These are phyloP conservation scores for Coniochaeta sp. DNA, from an alignment of 2,329 filamentous ascomycete species.

Conservation along the genomic window DNA sequence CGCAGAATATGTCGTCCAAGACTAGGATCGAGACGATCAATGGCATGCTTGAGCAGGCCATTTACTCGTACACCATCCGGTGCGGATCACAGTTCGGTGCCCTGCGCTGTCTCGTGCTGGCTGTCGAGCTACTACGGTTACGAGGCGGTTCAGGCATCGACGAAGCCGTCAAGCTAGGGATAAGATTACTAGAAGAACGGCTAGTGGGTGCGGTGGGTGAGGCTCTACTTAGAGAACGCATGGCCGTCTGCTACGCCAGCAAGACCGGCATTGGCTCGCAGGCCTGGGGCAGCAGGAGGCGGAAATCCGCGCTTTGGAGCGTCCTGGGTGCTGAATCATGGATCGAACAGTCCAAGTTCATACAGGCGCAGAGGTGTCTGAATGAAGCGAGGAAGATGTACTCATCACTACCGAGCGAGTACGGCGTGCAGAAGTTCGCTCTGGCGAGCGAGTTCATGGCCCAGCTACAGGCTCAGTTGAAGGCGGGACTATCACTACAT, in stretches of 20 bases:
- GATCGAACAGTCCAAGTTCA: constrained; percentile 68
- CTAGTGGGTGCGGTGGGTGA: constrained; percentile 71
- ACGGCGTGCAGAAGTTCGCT: constrained; percentile 44
- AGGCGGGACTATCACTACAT: constrained; percentile 34
- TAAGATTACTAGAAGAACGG: constrained; percentile 69
- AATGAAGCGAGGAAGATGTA: constrained; percentile 59
- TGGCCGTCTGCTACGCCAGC: constrained; percentile 76
- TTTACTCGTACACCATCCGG: constrained; percentile 86
- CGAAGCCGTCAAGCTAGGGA: constrained; percentile 80
- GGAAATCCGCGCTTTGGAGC: constrained; percentile 88
- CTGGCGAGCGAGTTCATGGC: constrained; percentile 45
- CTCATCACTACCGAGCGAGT: constrained; percentile 37
- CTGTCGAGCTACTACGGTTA: constrained; percentile 74
- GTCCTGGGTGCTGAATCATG: constrained; percentile 78
- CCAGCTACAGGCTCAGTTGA: constrained; percentile 41
- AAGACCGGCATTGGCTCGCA: constrained; percentile 61
- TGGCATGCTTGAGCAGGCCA: constrained; percentile 80
- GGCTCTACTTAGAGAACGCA: constrained; percentile 76
- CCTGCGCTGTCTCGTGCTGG: constrained; percentile 65
- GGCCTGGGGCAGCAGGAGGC: constrained; percentile 61
- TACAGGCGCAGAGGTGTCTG: constrained; percentile 72
- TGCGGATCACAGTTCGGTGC: constrained; percentile 76
- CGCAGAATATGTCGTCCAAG: constrained; percentile 65
- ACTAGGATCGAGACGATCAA: constrained; percentile 75
- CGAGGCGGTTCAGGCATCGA: constrained; percentile 76